A percentile compares a stretch with the other conserved stretches of the same genome.
Conservation (phyloP, 495 filamentous ascomycete species). For the Penicillium roqueforti region DNA sequence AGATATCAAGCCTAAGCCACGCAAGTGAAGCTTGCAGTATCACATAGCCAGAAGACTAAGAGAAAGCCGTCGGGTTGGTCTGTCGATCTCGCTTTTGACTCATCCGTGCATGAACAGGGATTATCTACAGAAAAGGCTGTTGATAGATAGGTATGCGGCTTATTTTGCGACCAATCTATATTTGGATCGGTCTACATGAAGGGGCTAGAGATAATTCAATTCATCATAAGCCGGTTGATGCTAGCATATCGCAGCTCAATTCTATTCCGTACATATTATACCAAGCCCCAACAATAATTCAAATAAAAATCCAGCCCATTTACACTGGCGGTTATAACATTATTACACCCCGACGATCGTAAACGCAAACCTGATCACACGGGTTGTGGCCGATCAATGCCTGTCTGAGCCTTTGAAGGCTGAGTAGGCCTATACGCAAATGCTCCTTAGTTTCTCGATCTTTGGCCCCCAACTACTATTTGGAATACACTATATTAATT, state of each 20-base stretch:
- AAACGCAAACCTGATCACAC: neutral
- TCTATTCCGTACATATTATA: no score
- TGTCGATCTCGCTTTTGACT: no score
- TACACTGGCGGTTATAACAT: conserved; percentile 1
- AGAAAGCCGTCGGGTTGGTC: neutral
- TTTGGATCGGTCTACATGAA: neutral
- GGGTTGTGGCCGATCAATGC: neutral
- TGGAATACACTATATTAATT: no score
- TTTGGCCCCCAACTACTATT: conserved; percentile 1
- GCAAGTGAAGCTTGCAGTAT: neutral
- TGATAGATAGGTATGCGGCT: neutral
- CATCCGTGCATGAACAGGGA: no score
- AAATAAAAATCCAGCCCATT: neutral
- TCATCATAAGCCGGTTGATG: no score
- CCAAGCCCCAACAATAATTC: no score
- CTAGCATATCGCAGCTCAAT: no score
- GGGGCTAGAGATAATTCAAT: neutral
- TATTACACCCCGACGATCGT: neutral
- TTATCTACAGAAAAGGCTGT: neutral
- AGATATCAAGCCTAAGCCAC: neutral
- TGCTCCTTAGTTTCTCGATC: neutral
- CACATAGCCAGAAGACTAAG: no score
- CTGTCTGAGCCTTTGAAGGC: neutral
- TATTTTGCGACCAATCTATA: neutral
- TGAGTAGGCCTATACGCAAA: neutral